Conservation (phyloP, 192 early-diverging fungal genomes). For the Podila epigama region DNA sequence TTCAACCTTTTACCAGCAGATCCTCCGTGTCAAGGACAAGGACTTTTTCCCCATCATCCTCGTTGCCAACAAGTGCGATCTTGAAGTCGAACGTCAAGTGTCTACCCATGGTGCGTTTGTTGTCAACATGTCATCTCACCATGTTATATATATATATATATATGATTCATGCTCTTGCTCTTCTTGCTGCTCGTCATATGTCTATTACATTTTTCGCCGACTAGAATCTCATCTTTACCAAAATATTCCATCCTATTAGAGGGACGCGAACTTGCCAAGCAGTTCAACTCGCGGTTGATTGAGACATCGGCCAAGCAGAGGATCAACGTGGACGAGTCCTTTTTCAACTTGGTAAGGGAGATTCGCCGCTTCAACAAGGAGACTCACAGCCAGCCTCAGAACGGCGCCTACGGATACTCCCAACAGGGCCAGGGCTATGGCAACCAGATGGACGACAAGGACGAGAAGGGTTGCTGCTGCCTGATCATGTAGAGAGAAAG, state of each 20-base stretch:
- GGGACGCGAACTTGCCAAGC: conserved; percentile 80
- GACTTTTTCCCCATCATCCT: conserved; percentile 91
- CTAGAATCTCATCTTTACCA: too few relatives aligned
- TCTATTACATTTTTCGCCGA: too few relatives aligned
- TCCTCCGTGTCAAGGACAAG: conserved; percentile 93
- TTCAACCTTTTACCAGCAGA: conserved; percentile 90
- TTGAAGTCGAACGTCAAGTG: conserved; percentile 84
- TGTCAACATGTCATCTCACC: background rate
- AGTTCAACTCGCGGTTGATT: conserved; percentile 81
- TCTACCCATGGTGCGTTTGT: conserved; percentile 58
- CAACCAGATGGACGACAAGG: conserved; percentile 41
- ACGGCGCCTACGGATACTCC: conserved; percentile 48
- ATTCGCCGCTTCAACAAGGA: conserved; percentile 86
- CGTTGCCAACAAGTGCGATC: conserved; percentile 95
- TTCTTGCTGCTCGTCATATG: background rate
- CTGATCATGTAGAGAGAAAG: conserved; percentile 59
- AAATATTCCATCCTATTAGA: too few relatives aligned
- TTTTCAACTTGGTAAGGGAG: conserved; percentile 86
- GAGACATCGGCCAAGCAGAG: conserved; percentile 90
- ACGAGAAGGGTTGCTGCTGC: conserved; percentile 66
- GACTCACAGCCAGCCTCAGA: conserved; percentile 55
- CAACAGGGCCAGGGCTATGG: conserved; percentile 49
- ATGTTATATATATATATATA: background rate
- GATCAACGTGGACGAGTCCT: conserved; percentile 93
- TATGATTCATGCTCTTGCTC: background rate